Evolutionary conservation across 805 yeast species (phyloP).

Genomic region (Candida methanosorbosa): DNA sequence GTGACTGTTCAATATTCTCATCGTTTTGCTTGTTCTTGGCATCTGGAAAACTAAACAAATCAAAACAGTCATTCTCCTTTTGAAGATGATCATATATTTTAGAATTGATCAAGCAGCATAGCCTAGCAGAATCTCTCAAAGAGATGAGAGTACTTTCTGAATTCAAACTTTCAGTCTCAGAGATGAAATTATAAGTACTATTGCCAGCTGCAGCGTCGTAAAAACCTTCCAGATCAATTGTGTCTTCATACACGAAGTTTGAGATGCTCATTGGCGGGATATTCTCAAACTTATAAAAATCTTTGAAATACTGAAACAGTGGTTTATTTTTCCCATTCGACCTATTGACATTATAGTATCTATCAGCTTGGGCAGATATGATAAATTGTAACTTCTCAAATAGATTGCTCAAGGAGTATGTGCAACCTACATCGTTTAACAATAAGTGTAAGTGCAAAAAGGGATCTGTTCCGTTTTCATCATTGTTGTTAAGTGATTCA

Average conservation of each 20-base stretch:
- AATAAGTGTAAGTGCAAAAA: conserved; percentile 12
- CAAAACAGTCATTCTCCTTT: conserved; percentile 11
- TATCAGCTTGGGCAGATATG: conserved; percentile 5
- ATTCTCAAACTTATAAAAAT: conserved; percentile 17
- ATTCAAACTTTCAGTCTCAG: too few species aligned
- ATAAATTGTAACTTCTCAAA: conserved; percentile 18
- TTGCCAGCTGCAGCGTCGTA: too few species aligned
- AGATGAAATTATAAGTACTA: too few species aligned
- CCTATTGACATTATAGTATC: too few species aligned
- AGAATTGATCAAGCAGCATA: conserved; percentile 27
- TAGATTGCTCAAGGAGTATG: conserved; percentile 27
- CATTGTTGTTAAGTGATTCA: neutral
- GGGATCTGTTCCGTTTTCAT: too few species aligned
- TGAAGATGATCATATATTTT: conserved; percentile 13
- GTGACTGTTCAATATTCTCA: neutral
- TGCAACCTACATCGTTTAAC: conserved; percentile 23
- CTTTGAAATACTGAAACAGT: too few species aligned
- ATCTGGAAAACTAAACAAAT: conserved; percentile 9
- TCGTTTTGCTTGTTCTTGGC: conserved; percentile 2
- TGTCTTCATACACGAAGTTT: conserved; percentile 17
- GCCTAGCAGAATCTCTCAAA: conserved; percentile 25
- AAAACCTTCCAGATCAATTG: conserved; percentile 1
- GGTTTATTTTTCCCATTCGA: too few species aligned
- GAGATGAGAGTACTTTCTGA: too few species aligned
- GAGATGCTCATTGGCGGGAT: conserved; percentile 22